phyloP scores from a whole-genome alignment of 192 early-diverging fungal species.

The Backusella parvicylindrica region DNA sequence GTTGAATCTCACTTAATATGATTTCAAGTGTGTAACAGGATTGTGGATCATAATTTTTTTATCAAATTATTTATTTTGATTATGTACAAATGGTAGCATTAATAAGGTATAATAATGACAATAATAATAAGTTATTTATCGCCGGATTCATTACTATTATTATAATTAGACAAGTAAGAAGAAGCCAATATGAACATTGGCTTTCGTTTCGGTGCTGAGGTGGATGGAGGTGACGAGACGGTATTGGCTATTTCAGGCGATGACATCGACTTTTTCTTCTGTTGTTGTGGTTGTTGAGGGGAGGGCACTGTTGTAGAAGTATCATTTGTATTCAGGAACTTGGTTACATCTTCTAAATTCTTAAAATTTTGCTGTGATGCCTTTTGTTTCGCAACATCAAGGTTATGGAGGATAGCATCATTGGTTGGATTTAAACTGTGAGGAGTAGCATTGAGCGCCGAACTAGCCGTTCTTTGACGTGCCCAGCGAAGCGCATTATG shows the following conservation, averaged over 20 bases:
- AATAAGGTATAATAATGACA: background rate
- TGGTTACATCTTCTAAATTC: background rate
- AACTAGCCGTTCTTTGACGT: background rate
- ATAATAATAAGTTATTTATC: background rate
- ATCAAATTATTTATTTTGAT: background rate
- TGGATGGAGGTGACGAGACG: background rate
- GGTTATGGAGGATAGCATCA: conserved; percentile 1
- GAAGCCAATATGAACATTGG: conserved; percentile 41
- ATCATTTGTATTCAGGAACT: conserved; percentile 2
- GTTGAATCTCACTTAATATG: too few relatives aligned
- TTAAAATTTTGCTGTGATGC: background rate
- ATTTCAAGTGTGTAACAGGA: too few relatives aligned
- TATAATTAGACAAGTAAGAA: conserved; percentile 27
- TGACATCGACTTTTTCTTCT: background rate
- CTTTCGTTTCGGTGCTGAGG: conserved; percentile 8
- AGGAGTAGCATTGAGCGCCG: background rate
- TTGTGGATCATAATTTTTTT: too few relatives aligned
- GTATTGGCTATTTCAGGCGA: background rate
- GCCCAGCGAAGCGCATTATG: conserved; percentile 13
- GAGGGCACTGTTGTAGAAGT: background rate
- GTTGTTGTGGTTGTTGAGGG: background rate
- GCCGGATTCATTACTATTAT: background rate
- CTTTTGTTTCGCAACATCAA: conserved; percentile 7
- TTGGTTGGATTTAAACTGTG: background rate
- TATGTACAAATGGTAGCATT: background rate